A percentile compares a stretch with the other conserved stretches of the same genome.
Conservation (phyloP, 1,284 basidiomycete species). For the Leccinum subfulvum region DNA sequence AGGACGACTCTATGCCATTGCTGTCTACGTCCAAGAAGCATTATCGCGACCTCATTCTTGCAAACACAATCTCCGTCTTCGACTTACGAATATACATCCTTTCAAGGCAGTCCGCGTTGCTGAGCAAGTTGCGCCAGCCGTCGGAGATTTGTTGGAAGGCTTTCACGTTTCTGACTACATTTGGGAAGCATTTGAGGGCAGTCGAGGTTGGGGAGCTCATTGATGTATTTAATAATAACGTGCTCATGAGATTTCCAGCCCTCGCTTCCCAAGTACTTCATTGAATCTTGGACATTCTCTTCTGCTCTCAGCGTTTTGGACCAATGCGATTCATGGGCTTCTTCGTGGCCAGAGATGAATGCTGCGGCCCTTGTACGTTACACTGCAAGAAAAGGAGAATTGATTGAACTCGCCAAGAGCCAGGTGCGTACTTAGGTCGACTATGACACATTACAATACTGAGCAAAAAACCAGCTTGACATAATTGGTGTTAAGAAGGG, state of each 20-base stretch:
- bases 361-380: slow-evolving; percentile 46
- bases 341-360: slow-evolving; percentile 43
- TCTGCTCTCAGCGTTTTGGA: slow-evolving; percentile 86
- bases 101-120: slow-evolving; percentile 77
- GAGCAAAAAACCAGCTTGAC: slow-evolving; percentile 60
- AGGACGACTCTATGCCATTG: slow-evolving; percentile 82
- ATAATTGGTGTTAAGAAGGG: slow-evolving; percentile 72
- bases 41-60: slow-evolving; percentile 87
- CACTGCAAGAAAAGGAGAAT: slow-evolving; percentile 75
- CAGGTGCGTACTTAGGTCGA: slow-evolving; percentile 52
- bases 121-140: slow-evolving; percentile 71
- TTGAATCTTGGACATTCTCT: slow-evolving; percentile 94
- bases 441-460: slow-evolving; percentile 5
- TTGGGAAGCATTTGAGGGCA: slow-evolving; percentile 75
- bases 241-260: slow-evolving; percentile 42
- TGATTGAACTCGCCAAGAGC: slow-evolving; percentile 76
- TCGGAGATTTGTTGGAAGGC: slow-evolving; percentile 70
- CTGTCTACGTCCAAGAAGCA: slow-evolving; percentile 82
- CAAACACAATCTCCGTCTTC: slow-evolving; percentile 89
- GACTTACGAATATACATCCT: slow-evolving; percentile 93
- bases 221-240: slow-evolving; percentile 1
- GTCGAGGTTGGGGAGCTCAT: slow-evolving; percentile 56
- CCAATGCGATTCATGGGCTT: slow-evolving; percentile 78
- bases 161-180: slow-evolving; percentile 74
- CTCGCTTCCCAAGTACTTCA: slow-evolving; percentile 74